Conservation (phyloP, 2,329 filamentous ascomycete genomes). For the Penicillium griseofulvum region DNA sequence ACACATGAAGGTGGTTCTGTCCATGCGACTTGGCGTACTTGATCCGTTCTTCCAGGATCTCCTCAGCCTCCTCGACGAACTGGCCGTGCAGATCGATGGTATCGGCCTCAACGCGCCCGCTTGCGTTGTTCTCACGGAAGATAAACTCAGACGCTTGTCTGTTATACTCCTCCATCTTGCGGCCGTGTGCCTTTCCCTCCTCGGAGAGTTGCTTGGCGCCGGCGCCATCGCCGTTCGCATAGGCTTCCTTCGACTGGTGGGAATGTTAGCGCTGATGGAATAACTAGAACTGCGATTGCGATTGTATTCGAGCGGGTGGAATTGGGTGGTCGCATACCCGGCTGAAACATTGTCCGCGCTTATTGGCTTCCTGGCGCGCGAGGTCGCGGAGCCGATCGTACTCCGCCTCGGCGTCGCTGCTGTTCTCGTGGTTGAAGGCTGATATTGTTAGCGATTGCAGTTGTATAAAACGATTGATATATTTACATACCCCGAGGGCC, state of each 20-base stretch:
- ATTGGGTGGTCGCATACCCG: conserved; percentile 47
- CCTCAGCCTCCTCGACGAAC: conserved; percentile 91
- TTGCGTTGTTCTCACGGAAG: conserved; percentile 89
- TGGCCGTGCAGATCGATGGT: conserved; percentile 93
- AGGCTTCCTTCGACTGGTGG: conserved; percentile 62
- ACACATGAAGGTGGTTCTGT: conserved; percentile 81
- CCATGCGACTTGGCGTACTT: conserved; percentile 69
- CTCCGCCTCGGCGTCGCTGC: conserved; percentile 71
- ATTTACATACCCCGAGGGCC: conserved; percentile 37
- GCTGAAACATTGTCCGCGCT: conserved; percentile 75
- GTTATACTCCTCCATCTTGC: conserved; percentile 84
- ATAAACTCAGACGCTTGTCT: conserved; percentile 89
- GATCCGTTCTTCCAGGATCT: conserved; percentile 83
- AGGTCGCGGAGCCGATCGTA: conserved; percentile 87
- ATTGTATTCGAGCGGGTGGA: background rate
- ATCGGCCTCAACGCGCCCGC: conserved; percentile 70
- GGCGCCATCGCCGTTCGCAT: conserved; percentile 76
- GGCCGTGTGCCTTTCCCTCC: conserved; percentile 79
- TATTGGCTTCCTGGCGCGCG: conserved; percentile 74
- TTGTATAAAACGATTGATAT: conserved; percentile 8
- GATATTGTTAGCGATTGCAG: background rate
- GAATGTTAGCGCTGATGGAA: conserved; percentile 42
- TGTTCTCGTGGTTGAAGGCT: conserved; percentile 75
- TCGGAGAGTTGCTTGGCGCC: conserved; percentile 79
- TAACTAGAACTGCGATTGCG: background rate